phyloP scores from a whole-genome alignment of 768 basidiomycete species.

The Roridomyces roridus region DNA sequence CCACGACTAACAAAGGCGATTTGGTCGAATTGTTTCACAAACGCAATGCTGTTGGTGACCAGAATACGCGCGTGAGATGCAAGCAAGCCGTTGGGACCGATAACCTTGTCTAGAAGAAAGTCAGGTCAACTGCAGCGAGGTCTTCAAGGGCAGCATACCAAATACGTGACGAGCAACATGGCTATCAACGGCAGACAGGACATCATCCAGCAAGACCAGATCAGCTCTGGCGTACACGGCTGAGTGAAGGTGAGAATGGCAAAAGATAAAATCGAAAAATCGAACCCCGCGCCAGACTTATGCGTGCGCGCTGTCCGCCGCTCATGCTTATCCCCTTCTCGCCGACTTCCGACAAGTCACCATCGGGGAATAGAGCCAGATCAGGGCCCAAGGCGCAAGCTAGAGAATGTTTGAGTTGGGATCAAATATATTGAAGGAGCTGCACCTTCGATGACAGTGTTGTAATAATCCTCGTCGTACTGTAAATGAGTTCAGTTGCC shows the following conservation, averaged over 20 bases:
- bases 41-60: constrained; percentile 89
- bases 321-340: constrained; percentile 76
- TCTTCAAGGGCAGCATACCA: constrained; percentile 46
- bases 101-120: constrained; percentile 68
- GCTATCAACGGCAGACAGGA: constrained; percentile 85
- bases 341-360: constrained; percentile 86
- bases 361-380: constrained; percentile 76
- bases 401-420: constrained; percentile 19
- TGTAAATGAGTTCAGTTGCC: constrained; percentile 23
- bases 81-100: constrained; percentile 85
- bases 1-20: constrained; percentile 80
- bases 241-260: not conserved
- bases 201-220: constrained; percentile 87
- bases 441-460: constrained; percentile 79
- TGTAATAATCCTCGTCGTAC: constrained; percentile 86
- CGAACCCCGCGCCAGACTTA: constrained; percentile 69
- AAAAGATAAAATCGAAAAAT: too few relatives aligned
- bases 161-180: constrained; percentile 90
- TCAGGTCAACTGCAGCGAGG: not conserved
- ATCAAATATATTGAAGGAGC: not conserved
- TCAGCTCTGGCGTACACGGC: constrained; percentile 92
- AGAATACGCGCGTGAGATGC: constrained; percentile 84
- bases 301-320: constrained; percentile 85
- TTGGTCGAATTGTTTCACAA: constrained; percentile 77
- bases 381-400: constrained; percentile 90